Conservation (phyloP, 2,329 filamentous ascomycete genomes). For the Fusarium fujikuroi region DNA sequence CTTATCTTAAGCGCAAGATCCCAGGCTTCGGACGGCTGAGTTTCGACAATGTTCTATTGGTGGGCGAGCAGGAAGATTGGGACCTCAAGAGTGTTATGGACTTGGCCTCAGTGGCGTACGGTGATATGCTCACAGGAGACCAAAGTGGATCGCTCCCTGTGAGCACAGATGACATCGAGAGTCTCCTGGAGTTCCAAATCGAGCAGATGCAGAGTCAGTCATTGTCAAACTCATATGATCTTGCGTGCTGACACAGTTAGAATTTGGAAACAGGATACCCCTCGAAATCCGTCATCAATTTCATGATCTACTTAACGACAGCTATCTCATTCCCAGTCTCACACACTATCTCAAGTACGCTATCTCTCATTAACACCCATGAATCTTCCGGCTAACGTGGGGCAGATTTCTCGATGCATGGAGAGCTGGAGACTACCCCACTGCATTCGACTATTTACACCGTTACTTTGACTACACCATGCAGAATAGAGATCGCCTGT, state of each 20-base stretch:
- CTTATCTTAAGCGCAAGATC: conserved; percentile 71
- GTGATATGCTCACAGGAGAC: conserved; percentile 61
- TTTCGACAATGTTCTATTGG: conserved; percentile 66
- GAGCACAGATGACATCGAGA: conserved; percentile 83
- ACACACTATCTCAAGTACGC: conserved; percentile 77
- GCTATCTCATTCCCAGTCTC: conserved; percentile 75
- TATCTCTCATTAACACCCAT: neutral
- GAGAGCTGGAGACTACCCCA: conserved; percentile 89
- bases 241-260: conserved; percentile 53
- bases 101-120: conserved; percentile 61
- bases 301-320: conserved; percentile 73
- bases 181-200: conserved; percentile 87
- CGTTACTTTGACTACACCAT: conserved; percentile 98
- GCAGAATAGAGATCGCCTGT: conserved; percentile 82
- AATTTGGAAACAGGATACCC: conserved; percentile 81
- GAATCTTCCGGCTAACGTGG: conserved; percentile 21
- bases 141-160: conserved; percentile 58
- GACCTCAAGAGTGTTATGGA: conserved; percentile 54
- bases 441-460: conserved; percentile 90
- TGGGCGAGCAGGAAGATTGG: conserved; percentile 63
- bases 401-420: conserved; percentile 85
- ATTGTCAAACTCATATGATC: neutral
- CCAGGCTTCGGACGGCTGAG: conserved; percentile 66
- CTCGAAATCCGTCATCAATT: conserved; percentile 78
- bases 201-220: conserved; percentile 82